These are phyloP conservation scores for Elsinoe arachidis DNA, from an alignment of 2,329 filamentous ascomycete species.

Conservation along the genomic window DNA sequence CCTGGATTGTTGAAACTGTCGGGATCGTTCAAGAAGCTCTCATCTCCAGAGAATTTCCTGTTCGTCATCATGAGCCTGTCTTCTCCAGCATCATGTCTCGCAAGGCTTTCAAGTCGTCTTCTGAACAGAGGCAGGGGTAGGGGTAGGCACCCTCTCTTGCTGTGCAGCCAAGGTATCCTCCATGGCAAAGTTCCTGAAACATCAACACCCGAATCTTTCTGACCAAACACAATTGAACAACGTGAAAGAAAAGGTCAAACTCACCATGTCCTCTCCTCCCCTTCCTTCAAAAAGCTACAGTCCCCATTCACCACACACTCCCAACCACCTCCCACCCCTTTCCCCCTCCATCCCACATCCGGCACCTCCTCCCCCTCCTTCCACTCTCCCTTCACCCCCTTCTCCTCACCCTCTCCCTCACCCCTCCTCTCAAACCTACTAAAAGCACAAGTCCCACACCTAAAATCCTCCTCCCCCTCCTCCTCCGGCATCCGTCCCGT, in stretches of 20 bases:
- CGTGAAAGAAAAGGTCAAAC: slow-evolving; percentile 26
- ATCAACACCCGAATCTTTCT: slow-evolving; percentile 10
- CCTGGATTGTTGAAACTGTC: slow-evolving; percentile 30
- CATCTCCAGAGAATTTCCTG: slow-evolving; percentile 50
- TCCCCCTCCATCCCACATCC: slow-evolving; percentile 48
- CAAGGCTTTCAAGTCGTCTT: background rate
- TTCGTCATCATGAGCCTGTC: slow-evolving; percentile 11
- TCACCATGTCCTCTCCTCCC: slow-evolving; percentile 84
- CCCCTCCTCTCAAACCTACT: slow-evolving; percentile 54
- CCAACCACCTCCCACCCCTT: slow-evolving; percentile 69
- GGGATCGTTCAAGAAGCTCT: slow-evolving; percentile 41
- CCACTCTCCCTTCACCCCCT: slow-evolving; percentile 22
- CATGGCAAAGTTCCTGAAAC: slow-evolving; percentile 27
- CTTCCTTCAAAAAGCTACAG: slow-evolving; percentile 69
- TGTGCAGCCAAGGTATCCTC: slow-evolving; percentile 16
- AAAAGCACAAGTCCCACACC: slow-evolving; percentile 73
- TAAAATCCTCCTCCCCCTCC: slow-evolving; percentile 67
- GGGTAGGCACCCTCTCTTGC: background rate
- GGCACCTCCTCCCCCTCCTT: slow-evolving; percentile 30
- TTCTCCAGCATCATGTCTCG: background rate
- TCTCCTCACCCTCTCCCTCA: slow-evolving; percentile 16
- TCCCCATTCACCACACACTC: slow-evolving; percentile 71
- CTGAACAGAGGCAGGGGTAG: background rate
- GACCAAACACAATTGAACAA: slow-evolving; percentile 10
- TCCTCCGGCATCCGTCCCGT: slow-evolving; percentile 69